phyloP scores from a whole-genome alignment of 352 stramenopile species.

The Phytophthora podocarpi region DNA sequence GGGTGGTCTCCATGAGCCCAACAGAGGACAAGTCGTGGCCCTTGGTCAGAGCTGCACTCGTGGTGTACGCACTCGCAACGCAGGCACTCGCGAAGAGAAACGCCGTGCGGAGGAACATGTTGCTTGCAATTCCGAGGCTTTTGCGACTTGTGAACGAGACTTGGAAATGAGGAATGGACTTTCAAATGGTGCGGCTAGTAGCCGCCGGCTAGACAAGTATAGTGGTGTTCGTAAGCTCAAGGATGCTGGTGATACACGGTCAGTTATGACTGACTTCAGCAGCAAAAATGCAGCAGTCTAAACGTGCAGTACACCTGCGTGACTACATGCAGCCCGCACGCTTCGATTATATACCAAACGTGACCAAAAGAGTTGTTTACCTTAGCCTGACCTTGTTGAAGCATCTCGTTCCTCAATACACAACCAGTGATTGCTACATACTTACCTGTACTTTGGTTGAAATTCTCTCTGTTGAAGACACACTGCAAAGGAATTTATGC shows the following conservation, averaged over 20 bases:
- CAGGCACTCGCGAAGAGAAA: constrained; percentile 12
- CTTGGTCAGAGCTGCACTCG: constrained; percentile 26
- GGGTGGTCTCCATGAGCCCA: constrained; percentile 33
- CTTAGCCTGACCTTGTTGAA: constrained; percentile 8
- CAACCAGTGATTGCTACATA: not conserved
- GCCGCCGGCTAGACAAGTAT: not conserved
- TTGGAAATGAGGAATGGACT: constrained; percentile 4
- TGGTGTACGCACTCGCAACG: constrained; percentile 3
- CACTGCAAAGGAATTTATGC: too few species aligned
- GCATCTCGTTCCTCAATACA: constrained; percentile 11
- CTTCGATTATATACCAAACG: too few species aligned
- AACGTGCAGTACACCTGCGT: too few species aligned
- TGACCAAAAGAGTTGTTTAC: constrained; percentile 16
- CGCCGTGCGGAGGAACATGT: constrained; percentile 18
- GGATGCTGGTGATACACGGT: not conserved
- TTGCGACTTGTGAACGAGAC: constrained; percentile 3
- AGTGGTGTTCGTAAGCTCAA: not conserved
- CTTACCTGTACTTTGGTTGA: not conserved
- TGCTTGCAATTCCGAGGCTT: not conserved
- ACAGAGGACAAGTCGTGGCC: constrained; percentile 44
- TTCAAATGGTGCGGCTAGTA: not conserved
- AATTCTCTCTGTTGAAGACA: constrained; percentile 9
- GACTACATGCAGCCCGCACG: too few species aligned
- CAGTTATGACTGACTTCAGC: too few species aligned
- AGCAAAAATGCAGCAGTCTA: constrained; percentile 5